Evolutionary conservation across 106 monocot genomes (phyloP).

Genomic region (Acanthochlamys bracteata): DNA sequence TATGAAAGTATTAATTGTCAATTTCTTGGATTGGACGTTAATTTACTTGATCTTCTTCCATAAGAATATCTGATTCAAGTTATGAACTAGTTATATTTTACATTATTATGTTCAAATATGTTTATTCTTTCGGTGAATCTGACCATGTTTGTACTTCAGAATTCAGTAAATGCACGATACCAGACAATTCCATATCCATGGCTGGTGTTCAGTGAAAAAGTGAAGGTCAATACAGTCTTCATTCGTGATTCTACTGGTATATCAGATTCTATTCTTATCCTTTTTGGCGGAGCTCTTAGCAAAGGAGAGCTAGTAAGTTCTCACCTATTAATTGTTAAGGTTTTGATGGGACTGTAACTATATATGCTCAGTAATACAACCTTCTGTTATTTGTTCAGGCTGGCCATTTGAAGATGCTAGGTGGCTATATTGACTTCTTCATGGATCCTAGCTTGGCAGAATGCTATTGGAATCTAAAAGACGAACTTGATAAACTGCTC

Average conservation of each 20-base stretch:
- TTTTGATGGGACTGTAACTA: conserved; percentile 5
- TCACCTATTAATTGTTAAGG: neutral
- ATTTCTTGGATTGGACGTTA: no score
- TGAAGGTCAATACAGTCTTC: conserved; percentile 92
- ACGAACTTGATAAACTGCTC: conserved; percentile 73
- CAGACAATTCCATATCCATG: conserved; percentile 96
- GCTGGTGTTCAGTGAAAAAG: conserved; percentile 97
- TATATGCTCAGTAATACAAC: neutral
- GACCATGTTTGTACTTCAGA: conserved; percentile 43
- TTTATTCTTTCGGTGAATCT: conserved; percentile 1
- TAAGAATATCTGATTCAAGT: no score
- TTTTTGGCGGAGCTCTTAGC: conserved; percentile 76
- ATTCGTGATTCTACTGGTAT: conserved; percentile 98
- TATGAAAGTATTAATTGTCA: conserved; percentile 1
- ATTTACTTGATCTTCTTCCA: no score
- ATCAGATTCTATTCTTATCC: conserved; percentile 89
- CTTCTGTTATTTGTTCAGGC: conserved; percentile 32
- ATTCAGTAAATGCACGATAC: conserved; percentile 95
- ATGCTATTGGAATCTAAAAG: conserved; percentile 75
- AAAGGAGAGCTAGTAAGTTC: conserved; percentile 68
- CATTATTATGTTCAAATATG: neutral
- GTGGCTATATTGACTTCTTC: conserved; percentile 97
- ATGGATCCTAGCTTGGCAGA: conserved; percentile 95
- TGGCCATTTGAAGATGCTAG: conserved; percentile 93
- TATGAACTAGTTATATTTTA: no score